Evolutionary conservation across 2,329 filamentous ascomycete genomes (phyloP), one percentile per base, ranked within the genome.

Genomic region (Pestalotiopsis fici): DNA sequence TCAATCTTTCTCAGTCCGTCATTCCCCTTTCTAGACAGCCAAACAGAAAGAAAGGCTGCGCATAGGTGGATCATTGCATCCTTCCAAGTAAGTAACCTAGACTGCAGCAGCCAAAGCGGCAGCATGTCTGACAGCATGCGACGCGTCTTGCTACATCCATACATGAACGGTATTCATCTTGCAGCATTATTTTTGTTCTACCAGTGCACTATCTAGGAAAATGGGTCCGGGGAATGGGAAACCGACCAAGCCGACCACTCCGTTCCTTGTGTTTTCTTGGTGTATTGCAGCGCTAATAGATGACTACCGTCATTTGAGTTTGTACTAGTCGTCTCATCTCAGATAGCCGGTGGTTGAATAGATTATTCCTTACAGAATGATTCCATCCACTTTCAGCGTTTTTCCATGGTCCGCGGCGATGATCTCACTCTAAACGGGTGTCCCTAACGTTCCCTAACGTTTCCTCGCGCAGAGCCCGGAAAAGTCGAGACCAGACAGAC

Each of bases 201-300:
- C 31, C 31, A 7, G 31, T 35, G 31, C 31, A 50, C 43, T 50
- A 50, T 35, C 27, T 21, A 31, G 28, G 57, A 18, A 23, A 21
- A 60, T 60, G 57, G 57, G 57, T 60, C 57, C 57, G 57, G 57
- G 57, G 57, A 60, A 60, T 35, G n/a, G 27, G 27, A 60, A 31
- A 37, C 57, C 28, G 28, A 35, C 27, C 6, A 35, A 60, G 27
- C 57, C 57, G 57, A 31, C 57, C 23, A 57, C 55, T 57, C 55
- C 23, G 55, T 57, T 57, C 55, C 27, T 60, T 37, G 43, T 15
- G 43, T 50, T 50, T 18, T 50, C 43, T 21, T 35, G 31, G 23
- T 23, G 55, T 23, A 27, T 15, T 23, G 55, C 57, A n/a, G 31
- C 57, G 57, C 57, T 60, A 60, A 27, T 18, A 35, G 4, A 31